Evolutionary conservation across 495 filamentous ascomycete species (phyloP), one percentile per base, ranked within the genome.

Genomic region (Penicillium verhagenii): DNA sequence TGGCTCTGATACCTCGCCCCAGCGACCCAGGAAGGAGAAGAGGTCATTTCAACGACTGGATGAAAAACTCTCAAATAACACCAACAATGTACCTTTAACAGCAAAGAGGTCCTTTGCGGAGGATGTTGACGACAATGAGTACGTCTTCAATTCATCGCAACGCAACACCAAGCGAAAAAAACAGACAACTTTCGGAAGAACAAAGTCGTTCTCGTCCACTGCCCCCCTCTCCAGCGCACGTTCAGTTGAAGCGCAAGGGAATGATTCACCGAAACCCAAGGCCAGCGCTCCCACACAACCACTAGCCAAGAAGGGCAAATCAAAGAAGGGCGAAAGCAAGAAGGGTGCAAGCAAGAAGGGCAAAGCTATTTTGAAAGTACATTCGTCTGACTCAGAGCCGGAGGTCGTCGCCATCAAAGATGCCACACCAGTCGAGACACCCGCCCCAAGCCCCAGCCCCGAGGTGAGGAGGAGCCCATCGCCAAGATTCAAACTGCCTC

Each of bases 401-500:
- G 57, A 61, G 14, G 28, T 43, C 6, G 59, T 43, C 6, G 59
- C 47, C 2, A 72, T 72, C 52, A 69, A 65, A 35, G 47, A 69
- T 6, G 64, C 73, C 0, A 59, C 56, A 35, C 65, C 70, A 3
- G 50, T 71, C 39, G 47, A 69, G 3, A 20, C 55, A 16, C 21
- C 49, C 1, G 54, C 44, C 59, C 66, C 60, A 11, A 47, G 55
- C 14, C 9, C 19, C 60, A 11, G 43, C 54, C 10, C 18, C 13
- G 26, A 18, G 18, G n/a, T 6, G 4, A 26, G 25, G 35, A 45
- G 35, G 9, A 14, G 16, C 19, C 14, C 29, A 1, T 47, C 45
- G 0, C 35, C 55, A 7, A 10, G 13, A n/a, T 72, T 71, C 51
- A 72, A 67, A 44, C 24, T 60, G 11, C 67, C 68, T 21, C 62